Evolutionary conservation across 164 flowering plant genomes (phyloP).

Genomic region (Macadamia integrifolia): DNA sequence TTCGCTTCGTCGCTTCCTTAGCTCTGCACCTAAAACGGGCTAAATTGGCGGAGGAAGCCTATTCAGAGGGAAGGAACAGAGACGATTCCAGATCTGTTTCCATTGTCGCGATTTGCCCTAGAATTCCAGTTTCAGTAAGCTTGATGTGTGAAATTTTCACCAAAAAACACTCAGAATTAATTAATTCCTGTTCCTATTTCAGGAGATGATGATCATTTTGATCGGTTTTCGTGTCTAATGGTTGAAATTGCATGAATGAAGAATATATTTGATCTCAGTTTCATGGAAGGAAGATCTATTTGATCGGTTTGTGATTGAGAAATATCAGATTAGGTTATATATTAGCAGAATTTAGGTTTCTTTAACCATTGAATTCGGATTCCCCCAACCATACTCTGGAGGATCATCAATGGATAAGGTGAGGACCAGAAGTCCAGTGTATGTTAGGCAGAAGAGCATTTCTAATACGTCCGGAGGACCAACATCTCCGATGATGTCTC

Average conservation of each 20-base stretch:
- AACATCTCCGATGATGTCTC: slow-evolving; percentile 25
- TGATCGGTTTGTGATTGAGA: no score
- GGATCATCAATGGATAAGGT: slow-evolving; percentile 31
- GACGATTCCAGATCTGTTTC: no score
- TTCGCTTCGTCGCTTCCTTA: no score
- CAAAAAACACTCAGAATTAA: not conserved
- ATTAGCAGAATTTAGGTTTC: not conserved
- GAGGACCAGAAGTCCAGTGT: slow-evolving; percentile 25
- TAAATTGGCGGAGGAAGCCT: slow-evolving; percentile 4
- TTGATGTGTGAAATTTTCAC: not conserved
- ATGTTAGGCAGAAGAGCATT: slow-evolving; percentile 37
- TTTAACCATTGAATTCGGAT: not conserved
- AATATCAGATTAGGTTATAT: not conserved
- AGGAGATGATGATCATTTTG: not conserved
- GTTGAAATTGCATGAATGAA: not conserved
- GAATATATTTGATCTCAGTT: not conserved
- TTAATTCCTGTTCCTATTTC: not conserved
- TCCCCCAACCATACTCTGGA: not conserved
- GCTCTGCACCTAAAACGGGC: no score
- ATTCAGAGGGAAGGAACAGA: not conserved
- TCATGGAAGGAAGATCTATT: not conserved
- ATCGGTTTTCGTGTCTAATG: not conserved
- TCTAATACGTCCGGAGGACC: slow-evolving; percentile 24
- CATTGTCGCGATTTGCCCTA: no score
- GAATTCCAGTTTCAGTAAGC: slow-evolving; percentile 1